A percentile compares a stretch with the other conserved stretches of the same genome.
These are phyloP conservation scores for Apophysomyces sp. DNA, from an alignment of 371 early-diverging fungal species.

Conservation along the genomic window DNA sequence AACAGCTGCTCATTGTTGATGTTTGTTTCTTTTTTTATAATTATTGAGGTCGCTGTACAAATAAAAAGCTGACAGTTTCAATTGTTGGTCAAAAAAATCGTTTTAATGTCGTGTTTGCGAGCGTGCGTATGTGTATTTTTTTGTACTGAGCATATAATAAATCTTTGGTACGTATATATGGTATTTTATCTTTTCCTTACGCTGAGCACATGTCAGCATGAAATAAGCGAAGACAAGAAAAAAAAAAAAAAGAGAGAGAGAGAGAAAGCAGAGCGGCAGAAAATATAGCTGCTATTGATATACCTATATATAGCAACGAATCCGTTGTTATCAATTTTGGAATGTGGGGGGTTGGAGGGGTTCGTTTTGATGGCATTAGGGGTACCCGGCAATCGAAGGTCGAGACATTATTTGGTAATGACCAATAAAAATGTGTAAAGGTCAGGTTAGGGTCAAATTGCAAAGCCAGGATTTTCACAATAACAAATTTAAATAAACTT, in stretches of 20 bases:
- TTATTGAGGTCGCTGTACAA: constrained; percentile 1
- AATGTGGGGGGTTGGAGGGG: neutral
- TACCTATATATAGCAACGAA: neutral
- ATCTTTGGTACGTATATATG: neutral
- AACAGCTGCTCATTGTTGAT: neutral
- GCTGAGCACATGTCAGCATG: constrained; percentile 2
- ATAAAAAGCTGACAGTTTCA: constrained; percentile 1
- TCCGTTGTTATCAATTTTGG: constrained; percentile 1
- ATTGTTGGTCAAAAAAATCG: neutral
- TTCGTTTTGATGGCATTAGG: neutral
- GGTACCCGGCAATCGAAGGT: neutral
- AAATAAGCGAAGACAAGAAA: neutral
- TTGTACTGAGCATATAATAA: neutral
- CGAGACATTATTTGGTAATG: neutral
- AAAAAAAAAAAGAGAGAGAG: neutral
- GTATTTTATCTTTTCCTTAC: neutral
- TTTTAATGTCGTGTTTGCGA: constrained; percentile 6
- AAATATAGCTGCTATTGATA: neutral
- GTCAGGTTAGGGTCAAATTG: neutral
- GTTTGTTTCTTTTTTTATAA: neutral
- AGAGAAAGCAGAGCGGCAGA: neutral
- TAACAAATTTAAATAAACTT: neutral
- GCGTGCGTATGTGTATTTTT: neutral
- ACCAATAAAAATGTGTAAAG: neutral
- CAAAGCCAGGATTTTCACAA: neutral